These are phyloP conservation scores for Leishmania tarentolae DNA, from an alignment of 208 protist genomes.

Conservation along the genomic window DNA sequence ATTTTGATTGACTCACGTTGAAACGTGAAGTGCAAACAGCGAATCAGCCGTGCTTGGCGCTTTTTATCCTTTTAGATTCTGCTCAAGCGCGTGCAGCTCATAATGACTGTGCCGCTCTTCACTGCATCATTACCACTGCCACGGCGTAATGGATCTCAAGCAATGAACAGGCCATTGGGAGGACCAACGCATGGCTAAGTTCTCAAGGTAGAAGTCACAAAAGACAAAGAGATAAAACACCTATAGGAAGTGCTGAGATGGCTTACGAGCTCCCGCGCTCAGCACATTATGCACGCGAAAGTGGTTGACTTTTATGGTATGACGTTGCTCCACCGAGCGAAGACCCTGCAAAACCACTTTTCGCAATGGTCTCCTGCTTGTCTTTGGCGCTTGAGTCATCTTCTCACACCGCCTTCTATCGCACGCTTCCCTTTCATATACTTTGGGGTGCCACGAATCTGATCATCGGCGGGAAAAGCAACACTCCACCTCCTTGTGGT, in stretches of 20 bases:
- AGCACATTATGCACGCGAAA: not conserved
- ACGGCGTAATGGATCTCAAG: not conserved
- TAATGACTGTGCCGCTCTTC: not conserved
- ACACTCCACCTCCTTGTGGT: not conserved
- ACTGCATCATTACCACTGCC: not conserved
- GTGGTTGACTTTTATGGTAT: not conserved
- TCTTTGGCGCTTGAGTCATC: not conserved
- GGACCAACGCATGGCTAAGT: not conserved
- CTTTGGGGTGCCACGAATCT: not conserved
- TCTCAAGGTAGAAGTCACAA: not conserved
- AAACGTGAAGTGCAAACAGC: not conserved
- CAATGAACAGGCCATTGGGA: not conserved
- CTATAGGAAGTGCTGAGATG: not conserved
- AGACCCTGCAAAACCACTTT: not conserved
- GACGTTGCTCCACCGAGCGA: not conserved
- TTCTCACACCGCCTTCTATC: not conserved
- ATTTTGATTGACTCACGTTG: not conserved
- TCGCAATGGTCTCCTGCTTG: not conserved
- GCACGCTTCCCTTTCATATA: not conserved
- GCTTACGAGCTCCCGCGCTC: not conserved
- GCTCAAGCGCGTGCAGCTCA: conserved; percentile 6
- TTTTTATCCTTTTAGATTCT: conserved; percentile 5
- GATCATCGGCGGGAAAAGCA: not conserved
- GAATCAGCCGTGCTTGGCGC: not conserved
- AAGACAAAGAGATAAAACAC: not conserved